Evolutionary conservation across 352 stramenopile genomes (phyloP).

Genomic region (Phytopythium litorale): DNA sequence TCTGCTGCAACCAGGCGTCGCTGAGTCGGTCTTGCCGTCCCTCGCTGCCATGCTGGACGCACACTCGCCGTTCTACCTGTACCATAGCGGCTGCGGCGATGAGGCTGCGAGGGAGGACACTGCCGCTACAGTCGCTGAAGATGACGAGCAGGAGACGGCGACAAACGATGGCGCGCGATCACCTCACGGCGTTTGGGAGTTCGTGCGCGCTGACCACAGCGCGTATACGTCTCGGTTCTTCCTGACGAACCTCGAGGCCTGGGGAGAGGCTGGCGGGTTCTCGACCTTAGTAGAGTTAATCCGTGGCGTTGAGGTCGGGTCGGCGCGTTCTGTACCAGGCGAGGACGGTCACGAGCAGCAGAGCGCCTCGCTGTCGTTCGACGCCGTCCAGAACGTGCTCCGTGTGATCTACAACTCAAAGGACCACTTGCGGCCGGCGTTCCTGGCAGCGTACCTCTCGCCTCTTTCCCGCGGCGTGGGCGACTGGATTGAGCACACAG

Average conservation of each 20-base stretch:
- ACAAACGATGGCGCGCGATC: too few relatives aligned
- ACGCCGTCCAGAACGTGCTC: constrained; percentile 51
- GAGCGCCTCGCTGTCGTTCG: constrained; percentile 19
- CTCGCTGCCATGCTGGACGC: constrained; percentile 52
- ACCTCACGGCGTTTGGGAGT: background rate
- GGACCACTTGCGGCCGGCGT: constrained; percentile 38
- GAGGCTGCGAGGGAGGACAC: background rate
- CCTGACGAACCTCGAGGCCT: constrained; percentile 46
- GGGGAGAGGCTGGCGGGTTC: constrained; percentile 53
- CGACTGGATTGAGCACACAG: constrained; percentile 21
- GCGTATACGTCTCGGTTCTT: constrained; percentile 34
- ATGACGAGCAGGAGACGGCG: background rate
- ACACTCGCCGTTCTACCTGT: constrained; percentile 53
- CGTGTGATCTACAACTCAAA: constrained; percentile 57
- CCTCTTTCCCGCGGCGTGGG: constrained; percentile 26
- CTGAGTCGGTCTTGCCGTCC: constrained; percentile 19
- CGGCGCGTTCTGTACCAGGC: background rate
- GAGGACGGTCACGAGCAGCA: background rate
- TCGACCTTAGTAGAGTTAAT: constrained; percentile 41
- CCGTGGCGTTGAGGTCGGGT: constrained; percentile 8
- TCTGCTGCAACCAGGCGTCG: constrained; percentile 30
- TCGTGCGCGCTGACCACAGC: constrained; percentile 6
- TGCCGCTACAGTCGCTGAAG: background rate
- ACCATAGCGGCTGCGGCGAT: constrained; percentile 7
- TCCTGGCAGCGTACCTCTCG: constrained; percentile 36